Conservation (phyloP, 345 rosid genomes). For the Isatis tinctoria region DNA sequence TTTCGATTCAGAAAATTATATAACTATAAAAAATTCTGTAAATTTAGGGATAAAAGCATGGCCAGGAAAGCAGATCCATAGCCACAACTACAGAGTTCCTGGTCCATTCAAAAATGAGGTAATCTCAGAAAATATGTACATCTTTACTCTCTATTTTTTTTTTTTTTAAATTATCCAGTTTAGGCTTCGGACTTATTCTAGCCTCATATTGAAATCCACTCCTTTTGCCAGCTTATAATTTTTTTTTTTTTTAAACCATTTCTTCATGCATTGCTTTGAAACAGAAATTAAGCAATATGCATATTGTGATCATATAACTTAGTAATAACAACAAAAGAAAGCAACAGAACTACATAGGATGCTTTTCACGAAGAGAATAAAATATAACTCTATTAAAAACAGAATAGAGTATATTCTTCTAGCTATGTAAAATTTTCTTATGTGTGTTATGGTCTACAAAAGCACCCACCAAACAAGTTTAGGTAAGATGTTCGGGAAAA, state of each 20-base stretch:
- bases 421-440: not conserved
- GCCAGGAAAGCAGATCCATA: constrained; percentile 59
- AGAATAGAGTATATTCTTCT: not conserved
- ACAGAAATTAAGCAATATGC: not conserved
- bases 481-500: not conserved
- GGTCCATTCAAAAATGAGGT: constrained; percentile 60
- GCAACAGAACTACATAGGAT: not conserved
- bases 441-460: not conserved
- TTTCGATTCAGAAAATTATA: not conserved
- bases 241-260: too few species aligned
- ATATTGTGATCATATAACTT: too few species aligned
- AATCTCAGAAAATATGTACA: not conserved
- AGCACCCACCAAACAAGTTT: not conserved
- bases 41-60: constrained; percentile 53
- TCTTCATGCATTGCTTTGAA: not conserved
- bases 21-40: not conserved
- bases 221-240: too few species aligned
- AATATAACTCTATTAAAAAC: not conserved
- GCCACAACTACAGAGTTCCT: constrained; percentile 74
- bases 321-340: too few species aligned
- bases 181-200: not conserved
- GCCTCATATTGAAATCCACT: too few species aligned
- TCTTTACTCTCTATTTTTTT: not conserved
- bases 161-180: too few species aligned
- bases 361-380: not conserved